Base-by-base conservation (phyloP, 176 grass and related monocot genomes). In the Dactylis glomerata region DNA sequence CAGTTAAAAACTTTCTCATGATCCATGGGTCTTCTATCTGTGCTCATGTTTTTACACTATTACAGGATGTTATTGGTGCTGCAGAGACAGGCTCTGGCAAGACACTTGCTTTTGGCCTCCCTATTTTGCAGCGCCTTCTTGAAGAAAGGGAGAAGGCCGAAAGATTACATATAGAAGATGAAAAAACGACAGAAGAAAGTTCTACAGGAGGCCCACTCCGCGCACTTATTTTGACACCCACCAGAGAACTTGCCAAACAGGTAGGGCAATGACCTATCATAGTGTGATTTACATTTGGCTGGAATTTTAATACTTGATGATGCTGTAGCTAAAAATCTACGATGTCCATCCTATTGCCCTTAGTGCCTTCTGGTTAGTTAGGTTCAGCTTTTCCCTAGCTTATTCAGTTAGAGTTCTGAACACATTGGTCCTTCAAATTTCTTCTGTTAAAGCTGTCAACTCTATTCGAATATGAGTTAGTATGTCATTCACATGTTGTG, bases 11-110 rank as follows among this genome's bases (percentile, higher is more conserved):
- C 1, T 46, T 62, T 44, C 55, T 62, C n/a, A 34, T 68, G 40
- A 13, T 75, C 20, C 37, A 55, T 5, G 38, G 7, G 62, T 71
- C 30, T 73, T 80, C 19, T 80, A 20, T 28, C 27, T 68, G 16
- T 75, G 56, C 76, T 80, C 17, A 68, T 76, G 81, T 47, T 73
- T 85, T 73, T 56, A 33, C 62, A 69, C 68, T 81, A 69, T 54
- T 82, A 86, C 85, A 97, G 95, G 95, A 97, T 97, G 92, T 97
- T 50, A 88, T 97, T 75, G 95, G 95, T 91, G 95, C 95, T 45
- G 95, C 95, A 33, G 95, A 97, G 79, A 97, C 95, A 64, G 95
- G 95, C 49, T 97, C 95, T 15, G 95, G 95, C 64, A 97, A 97
- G 86, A 97, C 95, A 67, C 86, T 97, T 81, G 95, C 95, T 28